These are phyloP conservation scores for Botrytis sinoallii DNA, from an alignment of 2,329 filamentous ascomycete genomes.

Conservation along the genomic window DNA sequence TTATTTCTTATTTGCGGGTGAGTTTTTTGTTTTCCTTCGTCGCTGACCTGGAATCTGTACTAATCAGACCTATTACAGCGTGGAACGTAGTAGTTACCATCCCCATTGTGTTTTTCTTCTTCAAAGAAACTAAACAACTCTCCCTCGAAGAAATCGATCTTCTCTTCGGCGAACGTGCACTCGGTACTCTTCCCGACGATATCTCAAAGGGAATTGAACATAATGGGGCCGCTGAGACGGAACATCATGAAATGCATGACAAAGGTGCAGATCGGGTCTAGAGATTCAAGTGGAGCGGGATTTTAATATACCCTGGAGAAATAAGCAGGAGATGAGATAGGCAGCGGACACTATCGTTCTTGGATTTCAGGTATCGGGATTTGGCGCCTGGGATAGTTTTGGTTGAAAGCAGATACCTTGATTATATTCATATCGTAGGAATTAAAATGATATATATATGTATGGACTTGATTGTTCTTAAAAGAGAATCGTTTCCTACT, in stretches of 20 bases:
- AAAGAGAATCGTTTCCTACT: background rate
- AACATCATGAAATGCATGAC: conserved; percentile 17
- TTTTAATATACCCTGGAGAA: background rate
- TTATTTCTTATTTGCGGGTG: conserved; percentile 54
- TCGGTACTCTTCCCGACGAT: conserved; percentile 46
- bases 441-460: background rate
- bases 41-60: background rate
- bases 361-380: background rate
- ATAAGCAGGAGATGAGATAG: background rate
- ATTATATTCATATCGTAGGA: background rate
- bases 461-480: background rate
- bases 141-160: conserved; percentile 38
- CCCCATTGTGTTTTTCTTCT: conserved; percentile 37
- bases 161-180: conserved; percentile 40
- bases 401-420: background rate
- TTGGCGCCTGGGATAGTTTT: background rate
- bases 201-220: conserved; percentile 35
- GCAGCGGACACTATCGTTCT: background rate
- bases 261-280: conserved; percentile 16
- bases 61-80: conserved; percentile 16
- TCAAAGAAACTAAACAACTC: conserved; percentile 37
- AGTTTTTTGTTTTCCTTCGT: background rate
- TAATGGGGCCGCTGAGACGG: background rate
- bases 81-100: conserved; percentile 37
- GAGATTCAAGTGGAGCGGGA: background rate